Percentiles rank a stretch among this genome's conserved stretches.
phyloP scores from a whole-genome alignment of 805 yeast species.

The Suhomyces prunicola region DNA sequence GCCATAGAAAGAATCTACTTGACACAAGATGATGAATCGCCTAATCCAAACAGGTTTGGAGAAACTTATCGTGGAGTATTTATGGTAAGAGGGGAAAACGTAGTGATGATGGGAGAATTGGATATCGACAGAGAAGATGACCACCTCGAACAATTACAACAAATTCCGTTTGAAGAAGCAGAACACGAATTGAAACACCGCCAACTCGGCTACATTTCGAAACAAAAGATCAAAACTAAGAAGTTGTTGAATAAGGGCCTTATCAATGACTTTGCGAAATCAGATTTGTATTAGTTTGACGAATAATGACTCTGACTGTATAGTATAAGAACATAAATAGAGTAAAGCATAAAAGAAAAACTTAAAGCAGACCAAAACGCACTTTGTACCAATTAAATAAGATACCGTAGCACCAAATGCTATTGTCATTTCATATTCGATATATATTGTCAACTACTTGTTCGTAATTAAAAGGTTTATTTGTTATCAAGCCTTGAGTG shows the following conservation, averaged over 20 bases:
- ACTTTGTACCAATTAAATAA: background rate
- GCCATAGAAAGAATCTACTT: constrained; percentile 81
- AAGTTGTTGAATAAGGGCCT: constrained; percentile 52
- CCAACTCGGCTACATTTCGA: constrained; percentile 32
- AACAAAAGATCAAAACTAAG: constrained; percentile 46
- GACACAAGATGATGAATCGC: constrained; percentile 16
- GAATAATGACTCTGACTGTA: constrained; percentile 10
- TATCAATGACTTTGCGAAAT: constrained; percentile 53
- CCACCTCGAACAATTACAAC: constrained; percentile 54
- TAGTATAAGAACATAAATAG: background rate
- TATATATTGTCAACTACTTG: background rate
- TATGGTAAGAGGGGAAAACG: constrained; percentile 93
- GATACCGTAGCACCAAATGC: too few relatives aligned
- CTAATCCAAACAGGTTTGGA: constrained; percentile 50
- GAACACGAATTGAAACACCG: constrained; percentile 37
- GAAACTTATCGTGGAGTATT: constrained; percentile 78
- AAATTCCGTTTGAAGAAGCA: constrained; percentile 62
- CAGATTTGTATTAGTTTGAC: constrained; percentile 48
- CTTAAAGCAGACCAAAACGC: background rate
- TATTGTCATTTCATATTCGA: background rate
- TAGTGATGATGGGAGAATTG: constrained; percentile 88
- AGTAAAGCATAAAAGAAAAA: background rate
- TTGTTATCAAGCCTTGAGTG: background rate
- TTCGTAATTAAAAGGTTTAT: background rate
- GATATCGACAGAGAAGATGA: constrained; percentile 84